Percentiles rank a stretch among this genome's conserved stretches.
Conservation (phyloP, 768 basidiomycete species). For the Phylloporus sp. region DNA sequence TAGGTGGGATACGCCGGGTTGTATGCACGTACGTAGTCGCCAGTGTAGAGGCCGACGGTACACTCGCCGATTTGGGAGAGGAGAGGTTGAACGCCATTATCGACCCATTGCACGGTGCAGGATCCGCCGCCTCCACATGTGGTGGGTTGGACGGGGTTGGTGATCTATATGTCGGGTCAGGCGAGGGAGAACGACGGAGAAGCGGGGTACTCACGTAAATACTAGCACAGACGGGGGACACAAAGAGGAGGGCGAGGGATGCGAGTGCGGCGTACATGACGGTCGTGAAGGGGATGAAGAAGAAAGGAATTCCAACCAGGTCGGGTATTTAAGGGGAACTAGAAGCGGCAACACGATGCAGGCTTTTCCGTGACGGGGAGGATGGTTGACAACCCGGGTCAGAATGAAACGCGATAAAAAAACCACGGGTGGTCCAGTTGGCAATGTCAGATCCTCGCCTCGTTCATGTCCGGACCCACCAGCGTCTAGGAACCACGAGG, state of each 20-base stretch:
- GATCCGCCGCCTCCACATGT: slow-evolving; percentile 50
- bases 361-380: slow-evolving; percentile 4
- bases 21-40: slow-evolving; percentile 43
- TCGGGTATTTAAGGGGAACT: slow-evolving; percentile 25
- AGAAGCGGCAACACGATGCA: slow-evolving; percentile 20
- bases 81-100: slow-evolving; percentile 53
- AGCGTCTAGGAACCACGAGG: slow-evolving; percentile 8
- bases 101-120: slow-evolving; percentile 57
- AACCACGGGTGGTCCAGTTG: slow-evolving; percentile 4
- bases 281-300: slow-evolving; percentile 1
- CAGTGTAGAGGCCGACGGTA: slow-evolving; percentile 54
- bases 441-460: slow-evolving; percentile 1
- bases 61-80: slow-evolving; percentile 47
- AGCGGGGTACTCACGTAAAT: slow-evolving; percentile 17
- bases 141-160: slow-evolving; percentile 38
- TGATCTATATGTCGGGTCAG: slow-evolving; percentile 34
- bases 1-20: not conserved
- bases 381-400: slow-evolving; percentile 1
- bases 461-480: slow-evolving; percentile 22
- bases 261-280: slow-evolving; percentile 14
- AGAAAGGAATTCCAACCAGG: not conserved
- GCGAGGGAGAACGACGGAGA: not conserved
- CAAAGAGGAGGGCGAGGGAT: slow-evolving; percentile 21
- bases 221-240: slow-evolving; percentile 9
- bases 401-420: slow-evolving; percentile 11